These are phyloP conservation scores for Daldinia grandis DNA, from an alignment of 495 filamentous ascomycete genomes.

Conservation along the genomic window DNA sequence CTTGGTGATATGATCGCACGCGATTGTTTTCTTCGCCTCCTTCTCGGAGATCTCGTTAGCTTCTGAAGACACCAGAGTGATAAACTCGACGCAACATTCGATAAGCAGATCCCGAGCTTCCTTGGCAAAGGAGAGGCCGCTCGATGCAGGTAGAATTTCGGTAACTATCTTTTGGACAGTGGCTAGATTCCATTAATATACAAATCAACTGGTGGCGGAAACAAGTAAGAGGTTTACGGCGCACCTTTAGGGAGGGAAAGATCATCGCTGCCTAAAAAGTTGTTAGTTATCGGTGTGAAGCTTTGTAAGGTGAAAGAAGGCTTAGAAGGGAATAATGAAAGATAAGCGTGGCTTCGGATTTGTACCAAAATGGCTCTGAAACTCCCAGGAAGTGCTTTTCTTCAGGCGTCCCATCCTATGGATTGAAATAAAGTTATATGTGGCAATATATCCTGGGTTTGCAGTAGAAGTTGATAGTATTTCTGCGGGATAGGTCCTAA, in stretches of 20 bases:
- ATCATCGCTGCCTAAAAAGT: slow-evolving; percentile 79
- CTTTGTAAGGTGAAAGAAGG: slow-evolving; percentile 1
- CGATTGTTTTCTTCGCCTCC: slow-evolving; percentile 98
- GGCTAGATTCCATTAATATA: slow-evolving; percentile 59
- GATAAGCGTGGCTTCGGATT: not conserved
- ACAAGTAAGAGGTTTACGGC: slow-evolving; percentile 20
- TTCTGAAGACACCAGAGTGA: slow-evolving; percentile 94
- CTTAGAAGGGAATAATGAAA: slow-evolving; percentile 2
- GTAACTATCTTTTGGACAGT: slow-evolving; percentile 98
- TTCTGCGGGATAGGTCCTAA: not conserved
- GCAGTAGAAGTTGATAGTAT: not conserved
- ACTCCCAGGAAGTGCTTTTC: not conserved
- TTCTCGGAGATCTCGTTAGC: slow-evolving; percentile 98
- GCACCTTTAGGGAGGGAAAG: slow-evolving; percentile 93
- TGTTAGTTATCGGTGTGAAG: slow-evolving; percentile 37
- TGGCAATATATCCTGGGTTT: not conserved
- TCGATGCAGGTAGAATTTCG: slow-evolving; percentile 83
- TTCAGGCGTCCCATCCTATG: slow-evolving; percentile 16
- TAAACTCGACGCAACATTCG: slow-evolving; percentile 99
- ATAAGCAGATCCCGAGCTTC: slow-evolving; percentile 95
- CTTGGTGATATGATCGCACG: slow-evolving; percentile 93
- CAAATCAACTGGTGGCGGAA: not conserved
- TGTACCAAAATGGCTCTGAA: slow-evolving; percentile 5
- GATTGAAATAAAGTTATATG: slow-evolving; percentile 4
- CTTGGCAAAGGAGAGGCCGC: slow-evolving; percentile 77